Base-by-base conservation (phyloP, 441 rosid species). In the Euphorbia corollata region DNA sequence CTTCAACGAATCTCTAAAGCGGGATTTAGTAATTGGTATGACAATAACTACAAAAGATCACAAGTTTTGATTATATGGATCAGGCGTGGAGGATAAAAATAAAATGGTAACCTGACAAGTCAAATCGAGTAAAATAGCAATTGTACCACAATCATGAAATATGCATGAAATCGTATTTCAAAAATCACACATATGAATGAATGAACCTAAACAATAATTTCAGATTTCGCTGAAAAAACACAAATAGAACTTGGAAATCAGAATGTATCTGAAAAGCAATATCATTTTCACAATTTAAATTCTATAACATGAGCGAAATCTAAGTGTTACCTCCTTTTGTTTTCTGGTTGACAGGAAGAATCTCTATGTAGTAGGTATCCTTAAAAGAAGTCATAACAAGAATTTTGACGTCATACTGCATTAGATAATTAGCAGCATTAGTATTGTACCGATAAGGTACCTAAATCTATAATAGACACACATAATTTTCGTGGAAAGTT, bases 351-450 rank as follows among this genome's bases (percentile, higher is more conserved):
- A 72, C 77, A 39, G 98, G 98, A 78, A 87, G 85, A 82, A 90
- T 93, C 85, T 93, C 97, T 6, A 87, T 87, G 76, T 83, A 93
- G 83, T 86, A 86, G 22, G 97, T 93, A 67, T 90, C 86, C 80
- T 89, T 90, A 68, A 90, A 90, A 27, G 98, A 93, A 59, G 97
- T 90, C 73, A 93, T 70, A 64, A 93, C 92, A 36, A 87, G 78
- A 79, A 93, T 85, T 79, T 82, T 90, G 64, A 89, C 87, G 18
- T 89, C 92, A 75, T 85, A 93, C 98, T 93, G 89, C 82, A 83
- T 65, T 32, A 59, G 23, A 59, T 57, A 72, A 1, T 8, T 20
- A 32, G 56, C 18, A 47, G 24, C 4, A 10, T 72, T 53, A 77
- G 63, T 41, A 53, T 71, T 59, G 15, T 54, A 68, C 22, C 48